phyloP scores from a whole-genome alignment of 2,329 filamentous ascomycete genomes.

The Penicillium palitans region DNA sequence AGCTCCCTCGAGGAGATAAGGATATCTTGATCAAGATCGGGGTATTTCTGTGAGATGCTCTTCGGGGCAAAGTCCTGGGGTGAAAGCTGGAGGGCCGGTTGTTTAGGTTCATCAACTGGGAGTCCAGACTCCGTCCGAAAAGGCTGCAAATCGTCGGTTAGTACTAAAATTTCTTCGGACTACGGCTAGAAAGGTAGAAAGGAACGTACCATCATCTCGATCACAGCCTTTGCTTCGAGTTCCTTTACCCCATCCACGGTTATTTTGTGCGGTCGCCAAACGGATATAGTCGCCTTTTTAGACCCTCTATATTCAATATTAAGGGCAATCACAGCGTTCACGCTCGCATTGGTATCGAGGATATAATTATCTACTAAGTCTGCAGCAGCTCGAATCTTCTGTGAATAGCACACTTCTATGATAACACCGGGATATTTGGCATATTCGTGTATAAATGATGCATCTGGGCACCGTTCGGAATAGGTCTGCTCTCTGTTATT shows the following conservation, averaged over 20 bases:
- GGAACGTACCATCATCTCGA: conserved; percentile 1
- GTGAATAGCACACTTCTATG: conserved; percentile 11
- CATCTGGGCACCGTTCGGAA: conserved; percentile 1
- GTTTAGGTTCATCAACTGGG: not conserved
- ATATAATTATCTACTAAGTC: conserved; percentile 11
- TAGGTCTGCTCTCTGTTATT: not conserved
- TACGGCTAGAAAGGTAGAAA: not conserved
- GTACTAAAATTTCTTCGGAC: not conserved
- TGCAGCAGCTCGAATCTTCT: conserved; percentile 6
- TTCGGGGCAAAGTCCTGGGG: conserved; percentile 2
- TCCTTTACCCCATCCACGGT: conserved; percentile 2
- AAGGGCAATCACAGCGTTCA: conserved; percentile 10
- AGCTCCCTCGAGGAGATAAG: conserved; percentile 2
- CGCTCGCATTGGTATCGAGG: conserved; percentile 7
- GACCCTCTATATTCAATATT: conserved; percentile 10
- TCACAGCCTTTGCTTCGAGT: not conserved
- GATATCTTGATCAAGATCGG: conserved; percentile 7
- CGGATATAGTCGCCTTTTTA: conserved; percentile 3
- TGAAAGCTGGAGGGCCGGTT: not conserved
- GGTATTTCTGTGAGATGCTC: conserved; percentile 1
- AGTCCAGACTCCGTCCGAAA: conserved; percentile 10
- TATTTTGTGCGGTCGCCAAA: conserved; percentile 10
- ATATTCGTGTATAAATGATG: not conserved
- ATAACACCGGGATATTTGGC: conserved; percentile 6
- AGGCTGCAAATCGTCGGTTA: conserved; percentile 6